These are phyloP conservation scores for Beauveria asiatica DNA, from an alignment of 2,329 filamentous ascomycete species.

Conservation along the genomic window DNA sequence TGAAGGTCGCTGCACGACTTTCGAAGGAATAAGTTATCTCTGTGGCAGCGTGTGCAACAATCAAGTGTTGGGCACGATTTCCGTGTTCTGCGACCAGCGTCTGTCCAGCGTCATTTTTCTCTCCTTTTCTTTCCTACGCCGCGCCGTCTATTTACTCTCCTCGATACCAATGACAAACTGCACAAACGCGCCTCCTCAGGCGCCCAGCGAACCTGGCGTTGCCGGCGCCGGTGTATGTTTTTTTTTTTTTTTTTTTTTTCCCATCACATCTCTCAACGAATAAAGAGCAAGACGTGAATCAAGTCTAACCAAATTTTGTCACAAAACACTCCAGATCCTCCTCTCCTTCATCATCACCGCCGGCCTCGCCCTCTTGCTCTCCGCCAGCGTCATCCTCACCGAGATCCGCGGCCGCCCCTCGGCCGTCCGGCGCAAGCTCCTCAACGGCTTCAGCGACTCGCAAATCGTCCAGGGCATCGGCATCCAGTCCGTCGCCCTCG, in stretches of 20 bases:
- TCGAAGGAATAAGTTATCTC: background rate
- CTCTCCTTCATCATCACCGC: conserved; percentile 61
- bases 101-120: background rate
- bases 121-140: too few species aligned
- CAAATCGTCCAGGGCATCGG: conserved; percentile 62
- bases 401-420: conserved; percentile 40
- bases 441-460: conserved; percentile 58
- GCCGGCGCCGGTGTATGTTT: conserved; percentile 45
- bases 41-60: background rate
- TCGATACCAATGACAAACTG: background rate
- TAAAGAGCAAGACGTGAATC: background rate
- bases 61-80: background rate
- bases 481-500: conserved; percentile 56
- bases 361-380: conserved; percentile 45
- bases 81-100: background rate
- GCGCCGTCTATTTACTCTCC: too few species aligned
- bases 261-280: background rate
- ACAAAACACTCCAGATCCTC: conserved; percentile 37
- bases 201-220: conserved; percentile 45
- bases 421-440: conserved; percentile 52
- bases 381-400: conserved; percentile 47
- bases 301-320: background rate
- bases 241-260: background rate
- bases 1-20: background rate
- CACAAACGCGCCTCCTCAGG: background rate